A percentile compares a stretch with the other conserved stretches of the same genome.
phyloP scores from a whole-genome alignment of 2,329 filamentous ascomycete species.

The Pseudogymnoascus sp. region DNA sequence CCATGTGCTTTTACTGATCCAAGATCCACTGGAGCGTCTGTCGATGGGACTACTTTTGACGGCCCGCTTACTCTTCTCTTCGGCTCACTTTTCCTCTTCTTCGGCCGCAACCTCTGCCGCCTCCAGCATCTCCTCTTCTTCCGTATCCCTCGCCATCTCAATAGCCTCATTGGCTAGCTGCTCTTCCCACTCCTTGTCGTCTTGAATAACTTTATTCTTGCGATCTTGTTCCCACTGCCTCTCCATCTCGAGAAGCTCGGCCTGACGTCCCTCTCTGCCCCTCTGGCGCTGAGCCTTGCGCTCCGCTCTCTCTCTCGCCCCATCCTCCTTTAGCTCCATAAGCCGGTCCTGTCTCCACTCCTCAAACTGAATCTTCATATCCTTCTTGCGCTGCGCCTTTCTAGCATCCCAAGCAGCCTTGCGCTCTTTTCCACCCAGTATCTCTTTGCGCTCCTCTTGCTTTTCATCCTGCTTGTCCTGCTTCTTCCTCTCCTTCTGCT shows the following conservation, averaged over 20 bases:
- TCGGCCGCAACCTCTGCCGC: background rate
- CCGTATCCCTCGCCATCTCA: background rate
- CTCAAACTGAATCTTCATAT: background rate
- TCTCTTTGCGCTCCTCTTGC: background rate
- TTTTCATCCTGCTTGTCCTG: background rate
- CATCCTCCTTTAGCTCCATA: background rate
- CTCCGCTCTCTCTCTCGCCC: background rate
- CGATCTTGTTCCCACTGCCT: slow-evolving; percentile 3
- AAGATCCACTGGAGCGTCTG: background rate
- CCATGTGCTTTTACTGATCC: background rate
- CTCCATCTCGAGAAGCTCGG: background rate
- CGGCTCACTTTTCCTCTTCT: background rate
- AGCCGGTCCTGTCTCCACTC: background rate
- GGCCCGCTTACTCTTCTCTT: background rate
- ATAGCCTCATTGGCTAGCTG: background rate
- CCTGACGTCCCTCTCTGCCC: background rate
- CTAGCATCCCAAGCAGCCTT: background rate
- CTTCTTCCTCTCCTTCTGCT: background rate
- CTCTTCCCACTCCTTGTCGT: background rate
- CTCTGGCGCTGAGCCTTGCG: background rate
- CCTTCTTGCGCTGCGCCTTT: background rate
- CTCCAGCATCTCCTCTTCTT: background rate
- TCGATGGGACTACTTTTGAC: background rate
- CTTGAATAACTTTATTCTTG: background rate
- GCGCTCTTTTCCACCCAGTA: background rate